phyloP scores from a whole-genome alignment of 305 asterid genomes.

The Stenogyne calaminthoides region DNA sequence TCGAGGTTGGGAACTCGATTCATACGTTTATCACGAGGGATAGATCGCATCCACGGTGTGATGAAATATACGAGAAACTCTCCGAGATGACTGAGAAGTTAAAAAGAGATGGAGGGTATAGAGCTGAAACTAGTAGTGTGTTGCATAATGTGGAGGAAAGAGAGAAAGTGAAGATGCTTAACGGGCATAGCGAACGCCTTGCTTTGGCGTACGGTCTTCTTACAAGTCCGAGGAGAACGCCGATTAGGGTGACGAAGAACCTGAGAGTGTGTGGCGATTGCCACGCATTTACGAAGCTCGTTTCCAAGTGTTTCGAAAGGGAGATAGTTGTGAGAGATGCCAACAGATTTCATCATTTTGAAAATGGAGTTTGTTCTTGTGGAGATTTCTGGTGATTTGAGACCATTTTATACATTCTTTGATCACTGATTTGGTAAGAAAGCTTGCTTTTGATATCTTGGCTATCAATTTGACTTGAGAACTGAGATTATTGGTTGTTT shows the following conservation, averaged over 20 bases:
- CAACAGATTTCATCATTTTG: slow-evolving; percentile 79
- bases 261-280: slow-evolving; percentile 86
- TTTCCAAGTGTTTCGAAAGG: slow-evolving; percentile 50
- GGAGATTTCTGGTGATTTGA: slow-evolving; percentile 77
- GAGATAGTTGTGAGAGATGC: slow-evolving; percentile 81
- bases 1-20: slow-evolving; percentile 58
- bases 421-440: not conserved
- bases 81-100: slow-evolving; percentile 51
- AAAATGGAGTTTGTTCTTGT: slow-evolving; percentile 78
- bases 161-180: slow-evolving; percentile 63
- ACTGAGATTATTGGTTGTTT: not conserved
- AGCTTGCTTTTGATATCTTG: not conserved
- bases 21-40: slow-evolving; percentile 72
- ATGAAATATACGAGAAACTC: slow-evolving; percentile 56
- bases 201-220: slow-evolving; percentile 81
- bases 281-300: slow-evolving; percentile 68
- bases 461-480: not conserved
- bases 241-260: slow-evolving; percentile 71
- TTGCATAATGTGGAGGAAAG: slow-evolving; percentile 63
- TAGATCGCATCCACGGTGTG: slow-evolving; percentile 63
- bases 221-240: slow-evolving; percentile 34
- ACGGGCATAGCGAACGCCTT: slow-evolving; percentile 79
- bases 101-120: slow-evolving; percentile 64
- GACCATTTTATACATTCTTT: not conserved
- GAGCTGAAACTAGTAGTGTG: slow-evolving; percentile 64